A percentile compares a stretch with the other conserved stretches of the same genome.
Evolutionary conservation across 805 yeast species (phyloP).

Genomic region (Grigorovia yakushimaensis): DNA sequence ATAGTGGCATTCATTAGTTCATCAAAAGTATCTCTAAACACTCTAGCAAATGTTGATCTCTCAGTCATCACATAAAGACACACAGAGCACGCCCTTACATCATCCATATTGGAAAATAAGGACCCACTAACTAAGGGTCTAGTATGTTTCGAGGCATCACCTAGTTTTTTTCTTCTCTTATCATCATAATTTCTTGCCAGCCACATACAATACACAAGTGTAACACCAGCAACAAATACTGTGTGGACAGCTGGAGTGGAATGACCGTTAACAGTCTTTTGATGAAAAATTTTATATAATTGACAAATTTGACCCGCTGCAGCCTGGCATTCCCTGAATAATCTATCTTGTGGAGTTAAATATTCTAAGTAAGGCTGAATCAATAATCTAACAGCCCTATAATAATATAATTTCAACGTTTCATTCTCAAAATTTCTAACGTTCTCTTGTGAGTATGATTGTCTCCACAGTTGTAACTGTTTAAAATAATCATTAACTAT

Average conservation of each 20-base stretch:
- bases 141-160: conserved; percentile 51
- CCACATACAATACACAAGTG: conserved; percentile 58
- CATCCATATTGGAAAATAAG: conserved; percentile 47
- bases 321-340: conserved; percentile 58
- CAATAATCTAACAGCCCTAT: conserved; percentile 47
- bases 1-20: conserved; percentile 55
- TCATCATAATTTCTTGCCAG: conserved; percentile 54
- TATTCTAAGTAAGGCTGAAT: conserved; percentile 57
- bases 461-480: conserved; percentile 44
- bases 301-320: conserved; percentile 65
- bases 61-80: conserved; percentile 61
- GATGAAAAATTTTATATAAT: conserved; percentile 51
- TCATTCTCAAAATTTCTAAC: conserved; percentile 45
- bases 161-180: conserved; percentile 40
- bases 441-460: conserved; percentile 34
- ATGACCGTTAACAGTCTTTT: conserved; percentile 51
- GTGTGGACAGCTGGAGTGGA: conserved; percentile 60
- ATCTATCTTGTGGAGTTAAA: conserved; percentile 49
- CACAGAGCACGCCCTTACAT: conserved; percentile 56
- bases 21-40: conserved; percentile 59
- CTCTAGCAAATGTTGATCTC: conserved; percentile 50
- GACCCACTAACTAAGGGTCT: conserved; percentile 49
- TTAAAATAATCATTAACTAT: conserved; percentile 43
- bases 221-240: conserved; percentile 59
- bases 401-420: conserved; percentile 47